phyloP scores from a whole-genome alignment of 495 filamentous ascomycete genomes.

The Trichocladium antarcticum region DNA sequence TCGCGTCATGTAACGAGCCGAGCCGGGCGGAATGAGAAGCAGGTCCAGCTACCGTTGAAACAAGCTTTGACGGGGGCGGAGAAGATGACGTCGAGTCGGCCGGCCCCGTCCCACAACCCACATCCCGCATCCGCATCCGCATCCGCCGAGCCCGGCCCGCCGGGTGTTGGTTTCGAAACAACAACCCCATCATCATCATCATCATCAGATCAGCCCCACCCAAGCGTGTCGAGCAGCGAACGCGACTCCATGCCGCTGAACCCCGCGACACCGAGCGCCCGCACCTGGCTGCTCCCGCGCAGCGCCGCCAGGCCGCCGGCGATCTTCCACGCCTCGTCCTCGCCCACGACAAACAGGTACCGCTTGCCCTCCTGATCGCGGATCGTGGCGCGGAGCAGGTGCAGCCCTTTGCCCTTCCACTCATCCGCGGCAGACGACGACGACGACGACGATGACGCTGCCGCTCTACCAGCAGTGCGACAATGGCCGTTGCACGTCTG shows the following conservation, averaged over 20 bases:
- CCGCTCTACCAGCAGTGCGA: no score
- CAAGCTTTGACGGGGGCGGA: no score
- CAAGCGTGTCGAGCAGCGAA: conserved; percentile 48
- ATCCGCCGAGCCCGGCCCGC: no score
- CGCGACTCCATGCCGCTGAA: conserved; percentile 51
- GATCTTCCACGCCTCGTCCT: conserved; percentile 90
- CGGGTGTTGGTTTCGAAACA: no score
- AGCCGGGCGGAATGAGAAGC: no score
- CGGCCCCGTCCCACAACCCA: no score
- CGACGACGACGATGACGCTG: no score
- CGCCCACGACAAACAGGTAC: conserved; percentile 70
- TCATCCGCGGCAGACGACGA: conserved; percentile 35
- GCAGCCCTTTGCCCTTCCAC: conserved; percentile 45
- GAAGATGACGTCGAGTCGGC: no score
- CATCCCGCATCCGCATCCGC: no score
- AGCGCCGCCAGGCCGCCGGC: conserved; percentile 67
- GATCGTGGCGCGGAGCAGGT: conserved; percentile 71
- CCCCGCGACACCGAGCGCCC: conserved; percentile 53
- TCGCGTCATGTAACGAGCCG: no score
- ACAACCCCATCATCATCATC: no score
- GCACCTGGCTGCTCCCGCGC: conserved; percentile 55
- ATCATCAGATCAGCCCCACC: conserved; percentile 31
- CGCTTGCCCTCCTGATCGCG: conserved; percentile 74
- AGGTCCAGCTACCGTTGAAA: no score
- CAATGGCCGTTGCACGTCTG: conserved; percentile 53